A percentile compares a stretch with the other conserved stretches of the same genome.
Evolutionary conservation across 345 rosid genomes (phyloP).

Genomic region (Conringia planisiliqua): DNA sequence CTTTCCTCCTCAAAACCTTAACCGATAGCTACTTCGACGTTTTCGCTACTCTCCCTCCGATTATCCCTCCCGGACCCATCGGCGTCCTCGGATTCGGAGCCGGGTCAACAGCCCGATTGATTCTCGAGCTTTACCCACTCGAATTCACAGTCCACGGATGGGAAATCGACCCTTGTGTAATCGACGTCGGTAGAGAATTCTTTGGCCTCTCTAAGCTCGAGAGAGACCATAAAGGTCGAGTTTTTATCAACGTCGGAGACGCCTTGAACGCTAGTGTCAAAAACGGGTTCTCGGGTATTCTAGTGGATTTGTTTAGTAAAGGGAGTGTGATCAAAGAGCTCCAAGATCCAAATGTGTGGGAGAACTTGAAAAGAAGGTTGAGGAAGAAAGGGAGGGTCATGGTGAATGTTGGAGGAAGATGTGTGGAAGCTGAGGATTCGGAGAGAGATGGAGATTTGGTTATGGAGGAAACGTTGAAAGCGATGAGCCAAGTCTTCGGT

Average conservation of each 20-base stretch:
- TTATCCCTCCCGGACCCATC: slow-evolving; percentile 67
- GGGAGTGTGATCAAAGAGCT: slow-evolving; percentile 81
- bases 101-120: slow-evolving; percentile 64
- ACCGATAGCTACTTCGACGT: slow-evolving; percentile 84
- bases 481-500: slow-evolving; percentile 60
- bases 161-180: slow-evolving; percentile 88
- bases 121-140: slow-evolving; percentile 68
- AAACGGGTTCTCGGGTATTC: slow-evolving; percentile 55
- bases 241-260: slow-evolving; percentile 63
- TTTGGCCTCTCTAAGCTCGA: slow-evolving; percentile 70
- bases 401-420: slow-evolving; percentile 54
- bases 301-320: slow-evolving; percentile 66
- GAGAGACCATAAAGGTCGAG: slow-evolving; percentile 48
- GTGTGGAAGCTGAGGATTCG: slow-evolving; percentile 53
- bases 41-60: slow-evolving; percentile 74
- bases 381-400: slow-evolving; percentile 62
- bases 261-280: slow-evolving; percentile 52
- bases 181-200: slow-evolving; percentile 70
- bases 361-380: slow-evolving; percentile 48
- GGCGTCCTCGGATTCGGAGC: slow-evolving; percentile 90
- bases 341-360: slow-evolving; percentile 76
- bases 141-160: slow-evolving; percentile 62
- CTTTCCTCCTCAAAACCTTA: slow-evolving; percentile 60
- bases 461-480: slow-evolving; percentile 69
- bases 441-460: slow-evolving; percentile 58